Evolutionary conservation across 2,329 filamentous ascomycete genomes (phyloP).

Genomic region (Exophiala lecanii-corni): DNA sequence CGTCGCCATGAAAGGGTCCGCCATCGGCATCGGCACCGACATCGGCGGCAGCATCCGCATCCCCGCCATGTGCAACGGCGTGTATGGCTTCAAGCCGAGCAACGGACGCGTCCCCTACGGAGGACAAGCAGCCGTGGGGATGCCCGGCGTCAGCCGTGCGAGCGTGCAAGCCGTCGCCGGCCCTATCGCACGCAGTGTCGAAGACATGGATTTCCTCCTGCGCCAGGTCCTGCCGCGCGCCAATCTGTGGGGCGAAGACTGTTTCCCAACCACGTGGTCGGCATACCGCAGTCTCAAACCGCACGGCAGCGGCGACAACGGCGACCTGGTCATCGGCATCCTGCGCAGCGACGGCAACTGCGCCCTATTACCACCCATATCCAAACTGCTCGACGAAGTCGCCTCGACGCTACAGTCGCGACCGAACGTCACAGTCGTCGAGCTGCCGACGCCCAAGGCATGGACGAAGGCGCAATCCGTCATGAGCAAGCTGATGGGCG

Average conservation of each 20-base stretch:
- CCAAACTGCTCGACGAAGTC: slow-evolving; percentile 38
- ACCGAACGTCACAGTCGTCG: slow-evolving; percentile 52
- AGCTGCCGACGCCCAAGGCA: slow-evolving; percentile 50
- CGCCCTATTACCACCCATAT: slow-evolving; percentile 37
- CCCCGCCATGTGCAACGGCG: slow-evolving; percentile 48
- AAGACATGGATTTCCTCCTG: slow-evolving; percentile 46
- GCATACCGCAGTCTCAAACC: slow-evolving; percentile 6
- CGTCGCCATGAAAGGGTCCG: slow-evolving; percentile 53
- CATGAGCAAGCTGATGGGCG: slow-evolving; percentile 54
- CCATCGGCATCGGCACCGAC: slow-evolving; percentile 61
- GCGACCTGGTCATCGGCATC: slow-evolving; percentile 39
- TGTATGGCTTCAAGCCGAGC: slow-evolving; percentile 50
- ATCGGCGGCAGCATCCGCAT: slow-evolving; percentile 47
- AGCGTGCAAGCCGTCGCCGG: slow-evolving; percentile 47
- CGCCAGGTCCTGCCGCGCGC: slow-evolving; percentile 47
- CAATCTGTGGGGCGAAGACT: slow-evolving; percentile 49
- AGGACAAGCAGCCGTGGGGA: slow-evolving; percentile 46
- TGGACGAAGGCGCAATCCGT: slow-evolving; percentile 54
- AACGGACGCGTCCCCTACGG: slow-evolving; percentile 47
- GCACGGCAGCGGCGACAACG: slow-evolving; percentile 24
- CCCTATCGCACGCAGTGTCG: slow-evolving; percentile 37
- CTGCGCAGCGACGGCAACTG: slow-evolving; percentile 39
- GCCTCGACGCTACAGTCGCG: slow-evolving; percentile 29
- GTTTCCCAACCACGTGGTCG: slow-evolving; percentile 40
- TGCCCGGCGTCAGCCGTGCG: slow-evolving; percentile 46